Evolutionary conservation across 306 rosid genomes (phyloP), one percentile per base, ranked within the genome.

Genomic region (Parietaria judaica): DNA sequence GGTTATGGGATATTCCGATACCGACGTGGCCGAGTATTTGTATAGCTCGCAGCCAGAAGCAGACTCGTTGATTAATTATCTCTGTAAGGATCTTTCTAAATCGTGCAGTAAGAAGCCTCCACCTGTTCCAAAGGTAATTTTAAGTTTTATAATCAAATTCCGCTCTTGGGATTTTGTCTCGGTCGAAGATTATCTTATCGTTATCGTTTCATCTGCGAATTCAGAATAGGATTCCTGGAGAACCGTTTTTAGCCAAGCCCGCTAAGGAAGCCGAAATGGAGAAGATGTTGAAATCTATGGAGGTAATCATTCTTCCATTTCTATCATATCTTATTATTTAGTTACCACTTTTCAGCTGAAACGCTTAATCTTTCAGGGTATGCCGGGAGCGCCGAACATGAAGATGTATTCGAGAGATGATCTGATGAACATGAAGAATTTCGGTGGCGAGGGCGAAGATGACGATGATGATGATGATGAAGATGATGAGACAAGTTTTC

Each of bases 341-440:
- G 38, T 23, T 10, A 16, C 5, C 49, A 46, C 13, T 46, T 46
- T 56, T 35, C 14, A 64, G 68, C 45, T 63, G 51, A 14, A 17
- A 50, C 31, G 36, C 6, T 66, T 46, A 51, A 68, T 61, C 58
- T 68, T 66, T 83, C 64, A 92, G 99, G 99, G 99, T 12, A 88
- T 92, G 96, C 99, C 99, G n/a, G 99, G 99, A 70, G 99, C 99
- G 61, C 99, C 96, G 0, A 70, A 73, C 77, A 88, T 92, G 99
- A 88, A 92, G 81, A 92, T 92, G 97, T 90, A 87, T 58, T 90
- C 97, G 1, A 84, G 85, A 61, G 97, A 90, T 14, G 95, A 90
- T n/a, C 61, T 90, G 58, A 82, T 84, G 97, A 90, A 87, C 82
- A 84, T 74, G 89, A 65, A 80, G 5, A 92, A 86, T 66, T 56